Percentiles rank a stretch among this genome's conserved stretches.
Evolutionary conservation across 1,284 basidiomycete genomes (phyloP).

Genomic region (Microbotryum saponariae): DNA sequence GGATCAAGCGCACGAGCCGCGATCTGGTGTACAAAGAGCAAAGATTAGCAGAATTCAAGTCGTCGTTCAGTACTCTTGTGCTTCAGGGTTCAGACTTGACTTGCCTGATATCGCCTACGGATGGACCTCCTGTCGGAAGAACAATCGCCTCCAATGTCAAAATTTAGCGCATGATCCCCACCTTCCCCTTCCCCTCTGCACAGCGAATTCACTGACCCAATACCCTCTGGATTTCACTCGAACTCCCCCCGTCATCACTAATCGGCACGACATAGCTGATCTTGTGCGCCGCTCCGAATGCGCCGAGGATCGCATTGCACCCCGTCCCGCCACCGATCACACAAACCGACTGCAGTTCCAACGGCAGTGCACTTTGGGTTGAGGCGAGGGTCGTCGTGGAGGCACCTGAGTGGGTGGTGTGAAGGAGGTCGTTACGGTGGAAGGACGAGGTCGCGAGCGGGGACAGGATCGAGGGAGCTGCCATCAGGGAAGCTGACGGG

Average conservation of each 20-base stretch:
- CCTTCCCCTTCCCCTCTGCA: too few relatives aligned
- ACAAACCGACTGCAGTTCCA: constrained; percentile 29
- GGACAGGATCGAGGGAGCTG: too few relatives aligned
- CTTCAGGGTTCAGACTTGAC: background rate
- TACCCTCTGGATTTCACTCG: constrained; percentile 45
- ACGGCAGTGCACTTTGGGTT: background rate
- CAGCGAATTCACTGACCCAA: constrained; percentile 28
- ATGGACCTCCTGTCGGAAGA: constrained; percentile 40
- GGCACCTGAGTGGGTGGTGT: background rate
- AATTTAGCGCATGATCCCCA: too few relatives aligned
- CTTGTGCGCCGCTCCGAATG: constrained; percentile 41
- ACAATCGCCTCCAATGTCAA: too few relatives aligned
- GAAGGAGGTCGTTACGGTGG: too few relatives aligned
- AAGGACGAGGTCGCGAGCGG: too few relatives aligned
- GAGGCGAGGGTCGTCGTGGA: background rate
- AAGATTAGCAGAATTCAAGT: background rate
- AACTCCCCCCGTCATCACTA: constrained; percentile 49
- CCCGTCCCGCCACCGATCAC: constrained; percentile 50
- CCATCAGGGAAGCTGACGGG: too few relatives aligned
- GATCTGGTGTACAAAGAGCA: constrained; percentile 37
- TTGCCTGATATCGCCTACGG: constrained; percentile 36
- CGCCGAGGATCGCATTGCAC: constrained; percentile 47
- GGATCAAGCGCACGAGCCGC: constrained; percentile 49
- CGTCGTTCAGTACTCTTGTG: background rate
- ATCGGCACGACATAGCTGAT: constrained; percentile 43